phyloP scores from a whole-genome alignment of 495 filamentous ascomycete species.

The Bryoglossum gracile region DNA sequence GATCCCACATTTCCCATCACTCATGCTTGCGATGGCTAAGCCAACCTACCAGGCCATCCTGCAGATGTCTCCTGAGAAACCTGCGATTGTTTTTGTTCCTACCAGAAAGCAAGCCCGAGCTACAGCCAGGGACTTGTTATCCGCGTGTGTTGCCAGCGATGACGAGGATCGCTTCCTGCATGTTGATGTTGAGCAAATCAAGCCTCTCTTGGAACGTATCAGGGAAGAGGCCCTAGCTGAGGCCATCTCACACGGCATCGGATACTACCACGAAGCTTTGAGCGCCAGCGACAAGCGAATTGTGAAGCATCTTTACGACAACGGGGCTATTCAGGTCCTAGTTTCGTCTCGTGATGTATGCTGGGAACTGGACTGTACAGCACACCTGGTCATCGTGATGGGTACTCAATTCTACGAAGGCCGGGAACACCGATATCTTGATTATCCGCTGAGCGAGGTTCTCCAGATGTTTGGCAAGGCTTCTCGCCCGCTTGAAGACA shows the following conservation, averaged over 20 bases:
- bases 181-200: conserved; percentile 69
- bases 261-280: conserved; percentile 94
- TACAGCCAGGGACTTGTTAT: conserved; percentile 82
- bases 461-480: conserved; percentile 99
- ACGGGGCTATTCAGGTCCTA: conserved; percentile 89
- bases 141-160: conserved; percentile 77
- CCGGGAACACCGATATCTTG: conserved; percentile 92
- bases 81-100: conserved; percentile 84
- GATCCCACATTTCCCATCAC: conserved; percentile 92
- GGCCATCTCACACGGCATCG: conserved; percentile 90
- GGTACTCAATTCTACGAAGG: conserved; percentile 99
- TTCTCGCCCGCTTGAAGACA: conserved; percentile 68
- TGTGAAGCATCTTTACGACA: conserved; percentile 81
- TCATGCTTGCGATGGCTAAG: conserved; percentile 98
- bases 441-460: conserved; percentile 93
- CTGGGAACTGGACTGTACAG: conserved; percentile 87
- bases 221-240: conserved; percentile 83
- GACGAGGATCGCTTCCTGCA: conserved; percentile 92
- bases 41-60: conserved; percentile 82
- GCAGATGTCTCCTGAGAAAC: conserved; percentile 79
- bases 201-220: conserved; percentile 70
- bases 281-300: conserved; percentile 85
- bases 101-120: conserved; percentile 85
- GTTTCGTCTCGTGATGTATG: conserved; percentile 91
- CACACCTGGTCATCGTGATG: conserved; percentile 92